These are phyloP conservation scores for Claviceps pazoutovae DNA, from an alignment of 2,329 filamentous ascomycete species.

Conservation along the genomic window DNA sequence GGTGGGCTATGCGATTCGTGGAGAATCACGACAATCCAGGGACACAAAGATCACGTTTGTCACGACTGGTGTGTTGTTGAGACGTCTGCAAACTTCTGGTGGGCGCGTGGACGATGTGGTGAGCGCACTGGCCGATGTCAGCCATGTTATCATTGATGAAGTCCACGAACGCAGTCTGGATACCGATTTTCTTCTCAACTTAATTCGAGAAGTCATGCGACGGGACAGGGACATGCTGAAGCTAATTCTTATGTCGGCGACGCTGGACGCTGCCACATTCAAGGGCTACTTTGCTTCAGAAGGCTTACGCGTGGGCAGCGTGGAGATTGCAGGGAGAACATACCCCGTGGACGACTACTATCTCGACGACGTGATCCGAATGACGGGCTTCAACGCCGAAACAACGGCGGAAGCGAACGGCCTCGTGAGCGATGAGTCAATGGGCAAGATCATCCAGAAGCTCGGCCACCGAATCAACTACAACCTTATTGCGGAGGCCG, in stretches of 20 bases:
- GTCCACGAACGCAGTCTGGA: conserved; percentile 92
- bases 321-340: conserved; percentile 80
- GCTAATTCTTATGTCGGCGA: conserved; percentile 91
- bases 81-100: conserved; percentile 81
- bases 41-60: conserved; percentile 88
- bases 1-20: conserved; percentile 82
- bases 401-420: conserved; percentile 29
- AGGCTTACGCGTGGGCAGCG: conserved; percentile 54
- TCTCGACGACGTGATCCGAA: conserved; percentile 70
- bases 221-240: conserved; percentile 67
- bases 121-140: conserved; percentile 73
- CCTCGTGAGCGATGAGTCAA: conserved; percentile 34
- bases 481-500: conserved; percentile 65
- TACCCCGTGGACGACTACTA: conserved; percentile 85
- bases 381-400: conserved; percentile 57
- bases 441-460: conserved; percentile 58
- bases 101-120: conserved; percentile 67
- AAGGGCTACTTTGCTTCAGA: conserved; percentile 66
- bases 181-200: conserved; percentile 81
- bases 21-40: conserved; percentile 63
- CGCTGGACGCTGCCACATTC: conserved; percentile 78
- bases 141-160: conserved; percentile 90
- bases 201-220: conserved; percentile 69
- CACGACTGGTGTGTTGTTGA: conserved; percentile 82
- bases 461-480: conserved; percentile 85